Percentiles rank a stretch among this genome's conserved stretches.
These are phyloP conservation scores for Gastrodia elata DNA, from an alignment of 106 monocot species.

Conservation along the genomic window DNA sequence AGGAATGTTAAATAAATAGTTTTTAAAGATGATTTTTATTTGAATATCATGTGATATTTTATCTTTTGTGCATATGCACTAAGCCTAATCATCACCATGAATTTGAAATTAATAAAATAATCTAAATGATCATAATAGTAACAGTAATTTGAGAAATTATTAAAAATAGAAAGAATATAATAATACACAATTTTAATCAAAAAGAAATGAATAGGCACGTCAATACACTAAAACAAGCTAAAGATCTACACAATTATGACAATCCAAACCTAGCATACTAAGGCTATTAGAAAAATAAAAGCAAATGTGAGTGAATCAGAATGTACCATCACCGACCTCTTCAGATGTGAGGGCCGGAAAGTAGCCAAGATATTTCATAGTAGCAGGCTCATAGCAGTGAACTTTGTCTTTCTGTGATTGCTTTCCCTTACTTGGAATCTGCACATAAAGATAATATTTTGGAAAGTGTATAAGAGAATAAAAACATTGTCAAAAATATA, in stretches of 20 bases:
- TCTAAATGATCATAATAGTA: background rate
- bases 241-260: background rate
- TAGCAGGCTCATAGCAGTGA: conserved; percentile 94
- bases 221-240: background rate
- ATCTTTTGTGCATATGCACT: background rate
- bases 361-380: conserved; percentile 88
- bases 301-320: background rate
- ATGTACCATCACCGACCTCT: conserved; percentile 50
- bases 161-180: background rate
- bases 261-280: background rate
- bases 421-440: conserved; percentile 91
- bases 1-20: background rate
- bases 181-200: background rate
- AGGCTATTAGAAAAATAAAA: background rate
- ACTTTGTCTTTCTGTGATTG: conserved; percentile 71
- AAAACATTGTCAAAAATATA: background rate
- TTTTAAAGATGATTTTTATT: background rate
- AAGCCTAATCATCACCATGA: background rate
- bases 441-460: conserved; percentile 1
- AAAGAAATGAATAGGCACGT: background rate
- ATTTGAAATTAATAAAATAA: background rate
- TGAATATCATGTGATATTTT: background rate
- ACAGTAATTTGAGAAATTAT: background rate
- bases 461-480: background rate
- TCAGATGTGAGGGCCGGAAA: conserved; percentile 79